Conservation (phyloP, 345 rosid species). For the Citrus hindsii region DNA sequence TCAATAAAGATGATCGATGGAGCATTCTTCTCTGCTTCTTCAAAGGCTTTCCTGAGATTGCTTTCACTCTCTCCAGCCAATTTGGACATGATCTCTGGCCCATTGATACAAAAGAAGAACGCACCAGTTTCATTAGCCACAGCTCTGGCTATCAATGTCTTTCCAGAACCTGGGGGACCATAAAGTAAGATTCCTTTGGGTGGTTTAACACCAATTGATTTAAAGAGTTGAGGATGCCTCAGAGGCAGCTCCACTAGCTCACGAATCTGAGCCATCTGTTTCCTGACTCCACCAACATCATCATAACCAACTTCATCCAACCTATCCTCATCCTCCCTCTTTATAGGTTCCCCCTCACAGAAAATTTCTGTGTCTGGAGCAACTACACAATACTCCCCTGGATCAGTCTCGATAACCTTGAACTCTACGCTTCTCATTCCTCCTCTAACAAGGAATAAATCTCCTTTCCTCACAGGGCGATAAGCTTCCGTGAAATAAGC, state of each 20-base stretch:
- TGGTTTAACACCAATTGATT: constrained; percentile 69
- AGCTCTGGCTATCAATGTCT: constrained; percentile 65
- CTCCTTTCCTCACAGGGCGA: constrained; percentile 66
- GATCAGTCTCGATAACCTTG: constrained; percentile 55
- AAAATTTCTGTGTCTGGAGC: constrained; percentile 71
- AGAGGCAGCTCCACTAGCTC: constrained; percentile 70
- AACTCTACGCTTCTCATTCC: constrained; percentile 78
- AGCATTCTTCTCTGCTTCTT: constrained; percentile 61
- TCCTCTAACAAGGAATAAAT: constrained; percentile 62
- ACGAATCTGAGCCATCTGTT: constrained; percentile 74
- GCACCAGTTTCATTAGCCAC: constrained; percentile 77
- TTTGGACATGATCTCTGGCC: constrained; percentile 73
- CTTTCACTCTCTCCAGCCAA: constrained; percentile 80
- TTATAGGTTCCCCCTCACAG: constrained; percentile 69
- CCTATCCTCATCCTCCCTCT: constrained; percentile 71
- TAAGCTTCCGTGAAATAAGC: constrained; percentile 73
- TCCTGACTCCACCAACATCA: constrained; percentile 77
- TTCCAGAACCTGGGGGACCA: constrained; percentile 59
- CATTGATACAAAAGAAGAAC: constrained; percentile 68
- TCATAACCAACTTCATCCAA: constrained; percentile 70
- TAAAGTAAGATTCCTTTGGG: constrained; percentile 71
- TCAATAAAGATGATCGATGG: constrained; percentile 69
- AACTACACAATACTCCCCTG: constrained; percentile 65
- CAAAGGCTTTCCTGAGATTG: constrained; percentile 70
- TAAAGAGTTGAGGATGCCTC: constrained; percentile 71